A percentile compares a stretch with the other conserved stretches of the same genome.
Conservation (phyloP, 2,329 filamentous ascomycete species). For the Fusarium xyrophilum region DNA sequence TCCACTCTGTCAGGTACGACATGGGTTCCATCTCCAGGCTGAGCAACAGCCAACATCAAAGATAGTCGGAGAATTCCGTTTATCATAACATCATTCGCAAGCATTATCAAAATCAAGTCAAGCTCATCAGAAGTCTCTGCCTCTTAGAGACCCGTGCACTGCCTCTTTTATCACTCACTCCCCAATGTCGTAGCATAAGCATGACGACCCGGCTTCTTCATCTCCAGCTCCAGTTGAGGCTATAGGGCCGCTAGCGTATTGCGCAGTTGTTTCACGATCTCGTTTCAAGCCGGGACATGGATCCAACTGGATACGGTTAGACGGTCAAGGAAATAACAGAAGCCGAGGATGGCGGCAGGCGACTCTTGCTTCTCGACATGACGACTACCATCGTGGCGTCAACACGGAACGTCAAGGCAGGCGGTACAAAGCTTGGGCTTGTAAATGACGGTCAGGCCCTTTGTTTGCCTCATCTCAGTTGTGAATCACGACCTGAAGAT, state of each 20-base stretch:
- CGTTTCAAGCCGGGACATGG: slow-evolving; percentile 31
- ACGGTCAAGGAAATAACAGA: slow-evolving; percentile 22
- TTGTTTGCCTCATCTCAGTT: neutral
- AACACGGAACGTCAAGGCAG: slow-evolving; percentile 3
- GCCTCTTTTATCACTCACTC: slow-evolving; percentile 2
- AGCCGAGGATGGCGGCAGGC: slow-evolving; percentile 18
- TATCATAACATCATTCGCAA: slow-evolving; percentile 5
- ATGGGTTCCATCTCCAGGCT: slow-evolving; percentile 8
- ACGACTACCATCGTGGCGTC: slow-evolving; percentile 2
- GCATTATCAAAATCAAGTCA: neutral
- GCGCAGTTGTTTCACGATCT: slow-evolving; percentile 29
- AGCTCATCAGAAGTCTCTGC: neutral
- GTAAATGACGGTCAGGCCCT: slow-evolving; percentile 4
- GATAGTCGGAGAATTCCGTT: slow-evolving; percentile 10
- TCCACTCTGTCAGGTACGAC: neutral
- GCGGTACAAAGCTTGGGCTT: slow-evolving; percentile 7
- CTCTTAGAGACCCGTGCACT: slow-evolving; percentile 1
- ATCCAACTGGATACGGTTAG: slow-evolving; percentile 21
- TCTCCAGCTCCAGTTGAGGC: neutral
- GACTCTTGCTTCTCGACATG: slow-evolving; percentile 1
- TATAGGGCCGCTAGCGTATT: slow-evolving; percentile 19
- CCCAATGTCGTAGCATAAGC: slow-evolving; percentile 27
- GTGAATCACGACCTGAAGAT: neutral
- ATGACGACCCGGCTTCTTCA: slow-evolving; percentile 15
- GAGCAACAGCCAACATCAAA: slow-evolving; percentile 2